Evolutionary conservation across 257 asterid species (phyloP).

Genomic region (Lithospermum erythrorhizon): DNA sequence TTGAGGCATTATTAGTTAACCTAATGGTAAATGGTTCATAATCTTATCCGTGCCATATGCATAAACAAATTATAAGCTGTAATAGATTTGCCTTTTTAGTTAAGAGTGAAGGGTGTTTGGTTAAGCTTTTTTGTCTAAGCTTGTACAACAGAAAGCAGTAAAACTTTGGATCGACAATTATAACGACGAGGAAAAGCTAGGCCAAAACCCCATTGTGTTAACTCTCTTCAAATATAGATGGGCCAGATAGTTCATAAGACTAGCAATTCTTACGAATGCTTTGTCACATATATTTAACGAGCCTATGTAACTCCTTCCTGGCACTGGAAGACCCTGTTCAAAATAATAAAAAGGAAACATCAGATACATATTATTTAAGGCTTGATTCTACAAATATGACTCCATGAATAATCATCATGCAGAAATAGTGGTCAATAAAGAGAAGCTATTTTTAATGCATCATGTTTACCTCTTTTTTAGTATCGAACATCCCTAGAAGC

Average conservation of each 20-base stretch:
- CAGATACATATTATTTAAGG: not conserved
- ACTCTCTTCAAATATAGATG: not conserved
- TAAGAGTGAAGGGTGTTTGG: not conserved
- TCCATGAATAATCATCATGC: not conserved
- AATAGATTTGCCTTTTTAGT: no score
- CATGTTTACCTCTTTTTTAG: conserved; percentile 51
- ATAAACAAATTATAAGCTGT: not conserved
- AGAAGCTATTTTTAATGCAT: not conserved
- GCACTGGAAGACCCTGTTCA: conserved; percentile 19
- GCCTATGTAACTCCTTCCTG: no score
- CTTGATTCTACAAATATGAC: not conserved
- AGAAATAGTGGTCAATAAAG: not conserved
- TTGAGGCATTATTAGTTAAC: conserved; percentile 76
- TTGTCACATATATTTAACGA: conserved; percentile 72
- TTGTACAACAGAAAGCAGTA: not conserved
- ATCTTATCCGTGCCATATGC: not conserved
- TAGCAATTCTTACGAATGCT: conserved; percentile 45
- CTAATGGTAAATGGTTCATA: conserved; percentile 19
- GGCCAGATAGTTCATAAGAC: not conserved
- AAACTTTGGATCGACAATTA: not conserved
- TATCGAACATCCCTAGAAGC: conserved; percentile 74
- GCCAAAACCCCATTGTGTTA: not conserved
- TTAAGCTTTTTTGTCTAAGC: not conserved
- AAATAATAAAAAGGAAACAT: not conserved
- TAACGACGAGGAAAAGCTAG: not conserved